Evolutionary conservation across 2,329 filamentous ascomycete species (phyloP), one percentile per base, ranked within the genome.

Genomic region (Atkinsonella hypoxylon): DNA sequence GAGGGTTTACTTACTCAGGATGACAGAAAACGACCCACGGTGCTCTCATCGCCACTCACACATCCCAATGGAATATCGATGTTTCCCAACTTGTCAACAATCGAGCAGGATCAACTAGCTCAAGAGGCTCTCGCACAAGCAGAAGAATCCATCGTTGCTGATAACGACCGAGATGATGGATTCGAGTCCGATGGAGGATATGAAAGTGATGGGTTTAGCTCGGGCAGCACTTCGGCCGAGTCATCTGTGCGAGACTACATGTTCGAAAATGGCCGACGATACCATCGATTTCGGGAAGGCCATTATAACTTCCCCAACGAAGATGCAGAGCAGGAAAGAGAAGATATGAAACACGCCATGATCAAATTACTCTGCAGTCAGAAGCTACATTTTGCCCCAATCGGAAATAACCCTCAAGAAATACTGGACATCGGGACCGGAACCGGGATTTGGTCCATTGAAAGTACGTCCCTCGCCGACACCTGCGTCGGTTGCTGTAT

Each of bases 281-380:
- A 81, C 52, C 78, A 80, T 57, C 69, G 69, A 41, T 78, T 76
- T 57, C 67, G 75, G 17, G 74, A 77, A 51, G 77, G 76, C 6
- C 58, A 62, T 11, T 82, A 82, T 57, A 74, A 74, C 50, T 78
- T 81, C 47, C 78, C 79, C 26, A 82, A 81, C 50, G 79, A 82
- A 53, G 78, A 80, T 46, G 64, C 71, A 5, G 78, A 82, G 62
- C 77, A 80, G 59, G 76, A 80, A 55, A 66, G 76, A 38, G 73
- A 79, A 56, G 76, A 80, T 48, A 71, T 81, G 69, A 77, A 76
- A 57, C 77, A 79, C 59, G 65, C 69, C 54, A 74, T 77, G 68
- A 63, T 75, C 41, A 72, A 70, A 59, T 57, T 75, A 51, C 63
- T 77, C 15, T 74, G 72, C 53, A 70, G 70, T 49, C 65, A 70